Evolutionary conservation across 2,329 filamentous ascomycete species (phyloP), one percentile per base, ranked within the genome.

Genomic region (Botrytis medusae): DNA sequence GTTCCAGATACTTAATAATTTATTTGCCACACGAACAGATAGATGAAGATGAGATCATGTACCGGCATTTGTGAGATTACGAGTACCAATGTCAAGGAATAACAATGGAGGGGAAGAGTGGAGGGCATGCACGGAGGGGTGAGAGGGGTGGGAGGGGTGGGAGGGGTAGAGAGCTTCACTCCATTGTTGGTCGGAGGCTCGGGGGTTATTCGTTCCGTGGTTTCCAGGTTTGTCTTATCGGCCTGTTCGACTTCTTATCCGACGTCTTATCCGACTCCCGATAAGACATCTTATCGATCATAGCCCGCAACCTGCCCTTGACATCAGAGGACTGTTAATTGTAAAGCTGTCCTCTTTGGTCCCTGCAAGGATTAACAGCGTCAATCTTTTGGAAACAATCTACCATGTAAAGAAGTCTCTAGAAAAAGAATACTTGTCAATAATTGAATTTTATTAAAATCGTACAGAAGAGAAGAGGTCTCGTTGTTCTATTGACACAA

Each of bases 331-430:
- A 48, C 44, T 44, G 34, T 37, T 44, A 61, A 61, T 32, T 37
- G 68, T 44, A 72, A 69, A 72, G 71, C 62, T 72, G 69, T 74
- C 73, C 73, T 74, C 63, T 74, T 72, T 61, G 25, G 34, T 67
- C 12, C 62, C 16, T n/a, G 29, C 73, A 68, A 73, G 61, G 69
- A 61, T 73, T 42, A 54, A 29, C n/a, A 68, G 7, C 32, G 10
- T 54, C 34, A 37, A 67, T 69, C 8, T 29, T 25, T n/a, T n/a
- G 37, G 1, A 18, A 37, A 37, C 37, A 7, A 9, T 37, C 37
- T 37, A 37, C 37, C 37, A 37, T 37, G 37, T 37, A 16, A 4
- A n/a, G 16, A 40, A 16, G 51, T 54, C 1, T 29, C 25, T 8
- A 18, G 16, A 22, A 67, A 34, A 46, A 32, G 62, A 25, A 61